Percentiles rank a stretch among this genome's conserved stretches.
Evolutionary conservation across 2,329 filamentous ascomycete genomes (phyloP).

Genomic region (Phialemoniopsis sp.): DNA sequence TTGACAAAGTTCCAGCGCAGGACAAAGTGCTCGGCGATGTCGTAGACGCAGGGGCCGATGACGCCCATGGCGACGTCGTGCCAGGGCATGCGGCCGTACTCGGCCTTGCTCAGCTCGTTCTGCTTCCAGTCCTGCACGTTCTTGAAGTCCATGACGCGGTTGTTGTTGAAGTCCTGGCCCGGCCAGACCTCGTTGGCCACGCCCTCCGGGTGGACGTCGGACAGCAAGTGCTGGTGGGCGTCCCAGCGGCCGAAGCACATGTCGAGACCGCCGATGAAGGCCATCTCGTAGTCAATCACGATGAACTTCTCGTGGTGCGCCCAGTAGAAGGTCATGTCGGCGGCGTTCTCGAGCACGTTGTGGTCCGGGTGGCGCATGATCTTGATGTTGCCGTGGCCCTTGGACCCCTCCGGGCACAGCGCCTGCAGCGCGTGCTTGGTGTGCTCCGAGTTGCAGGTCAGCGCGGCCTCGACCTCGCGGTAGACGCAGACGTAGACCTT

Average conservation of each 20-base stretch:
- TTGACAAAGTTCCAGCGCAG: constrained; percentile 96
- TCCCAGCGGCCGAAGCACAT: constrained; percentile 97
- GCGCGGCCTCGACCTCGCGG: constrained; percentile 74
- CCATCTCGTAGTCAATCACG: constrained; percentile 84
- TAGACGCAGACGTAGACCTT: constrained; percentile 93
- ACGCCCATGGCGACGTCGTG: constrained; percentile 92
- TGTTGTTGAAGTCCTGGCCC: constrained; percentile 98
- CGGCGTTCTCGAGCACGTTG: constrained; percentile 87
- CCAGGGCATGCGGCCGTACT: constrained; percentile 96
- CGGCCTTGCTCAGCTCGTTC: constrained; percentile 87
- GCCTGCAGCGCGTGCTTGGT: constrained; percentile 81
- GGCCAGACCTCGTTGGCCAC: constrained; percentile 84
- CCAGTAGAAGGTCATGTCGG: constrained; percentile 97
- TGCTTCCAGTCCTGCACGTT: constrained; percentile 87
- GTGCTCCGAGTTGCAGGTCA: constrained; percentile 90
- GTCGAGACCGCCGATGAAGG: constrained; percentile 92
- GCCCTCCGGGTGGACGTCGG: constrained; percentile 83
- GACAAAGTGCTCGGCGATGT: constrained; percentile 94
- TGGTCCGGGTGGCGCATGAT: constrained; percentile 92
- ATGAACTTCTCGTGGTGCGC: constrained; percentile 98
- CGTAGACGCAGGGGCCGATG: constrained; percentile 85
- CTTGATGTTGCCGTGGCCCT: constrained; percentile 82
- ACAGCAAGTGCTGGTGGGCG: constrained; percentile 74
- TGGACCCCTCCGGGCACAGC: constrained; percentile 76
- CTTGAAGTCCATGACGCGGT: constrained; percentile 92